These are phyloP conservation scores for Hypomontagnella submonticulosa DNA, from an alignment of 495 filamentous ascomycete genomes.

Conservation along the genomic window DNA sequence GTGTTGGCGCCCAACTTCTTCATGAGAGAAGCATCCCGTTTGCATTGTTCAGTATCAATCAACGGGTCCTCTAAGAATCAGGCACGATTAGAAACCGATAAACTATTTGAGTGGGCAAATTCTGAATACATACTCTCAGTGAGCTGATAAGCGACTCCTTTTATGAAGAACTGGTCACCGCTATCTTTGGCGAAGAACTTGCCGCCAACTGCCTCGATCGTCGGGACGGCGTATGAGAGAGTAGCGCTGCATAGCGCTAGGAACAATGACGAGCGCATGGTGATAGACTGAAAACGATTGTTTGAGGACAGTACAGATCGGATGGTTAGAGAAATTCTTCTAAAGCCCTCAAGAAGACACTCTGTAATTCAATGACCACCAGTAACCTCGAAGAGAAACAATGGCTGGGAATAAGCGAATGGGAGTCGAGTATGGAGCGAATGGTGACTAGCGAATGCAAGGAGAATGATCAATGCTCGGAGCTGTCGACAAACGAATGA, in stretches of 20 bases:
- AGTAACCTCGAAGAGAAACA: constrained; percentile 17
- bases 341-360: neutral
- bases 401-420: constrained; percentile 26
- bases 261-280: constrained; percentile 51
- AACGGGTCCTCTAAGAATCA: constrained; percentile 71
- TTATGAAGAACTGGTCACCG: constrained; percentile 83
- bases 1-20: constrained; percentile 81
- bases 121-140: constrained; percentile 41
- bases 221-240: constrained; percentile 55
- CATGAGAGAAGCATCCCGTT: constrained; percentile 81
- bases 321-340: neutral
- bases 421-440: constrained; percentile 27
- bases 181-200: constrained; percentile 81
- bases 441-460: constrained; percentile 19
- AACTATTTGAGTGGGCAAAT: neutral
- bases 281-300: constrained; percentile 27
- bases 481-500: constrained; percentile 39
- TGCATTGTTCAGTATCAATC: constrained; percentile 78
- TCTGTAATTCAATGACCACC: constrained; percentile 4
- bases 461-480: constrained; percentile 17
- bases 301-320: constrained; percentile 5
- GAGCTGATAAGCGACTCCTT: constrained; percentile 82
- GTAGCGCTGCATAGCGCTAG: constrained; percentile 50
- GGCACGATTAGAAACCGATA: constrained; percentile 8
- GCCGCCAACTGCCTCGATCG: constrained; percentile 76